Base-by-base conservation (phyloP, 2,329 filamentous ascomycete species). In the Biscogniauxia marginata region DNA sequence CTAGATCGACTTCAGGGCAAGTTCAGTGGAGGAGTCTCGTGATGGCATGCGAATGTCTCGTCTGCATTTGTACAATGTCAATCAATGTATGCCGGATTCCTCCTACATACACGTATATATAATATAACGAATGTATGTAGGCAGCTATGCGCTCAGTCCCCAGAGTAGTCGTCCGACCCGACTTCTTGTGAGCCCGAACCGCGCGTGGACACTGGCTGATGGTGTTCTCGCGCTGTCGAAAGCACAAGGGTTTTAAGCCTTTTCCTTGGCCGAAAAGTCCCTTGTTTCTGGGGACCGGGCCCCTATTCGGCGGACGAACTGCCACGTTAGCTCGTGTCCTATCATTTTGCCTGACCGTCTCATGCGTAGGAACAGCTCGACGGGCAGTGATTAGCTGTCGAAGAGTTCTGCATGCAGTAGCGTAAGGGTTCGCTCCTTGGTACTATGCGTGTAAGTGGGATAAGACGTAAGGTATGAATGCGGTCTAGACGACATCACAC, bases 241-340 rank as follows among this genome's bases (percentile, higher is more conserved):
- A 46, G 30, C 30, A 4, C 13, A 39, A 16, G 30, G 5, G 18
- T 51, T n/a, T 39, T n/a, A 39, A 39, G 30, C 30, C 30, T 39
- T 39, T 16, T 39, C 30, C 30, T 39, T 39, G 30, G 30, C 13
- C 30, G 30, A 16, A 16, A 39, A 16, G 13, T 11, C n/a, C n/a
- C 30, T 39, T 39, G 30, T 39, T 39, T 39, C 30, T 39, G 30
- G 30, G 30, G 13, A 39, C 30, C 30, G 7, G 30, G 30, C n/a
- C 39, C 50, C 46, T 55, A 50, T n/a, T n/a, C 58, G 60, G 57
- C 52, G 48, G 63, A 62, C 50, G 53, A 47, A 19, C 57, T 65
- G 67, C 67, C 67, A 70, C 67, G 67, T 69, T 64, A 61, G 55
- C 58, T 61, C 57, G 53, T 66, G 61, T 58, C 60, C 51, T 63